Conservation (phyloP, 805 yeast genomes). For the Candida broadrunensis region DNA sequence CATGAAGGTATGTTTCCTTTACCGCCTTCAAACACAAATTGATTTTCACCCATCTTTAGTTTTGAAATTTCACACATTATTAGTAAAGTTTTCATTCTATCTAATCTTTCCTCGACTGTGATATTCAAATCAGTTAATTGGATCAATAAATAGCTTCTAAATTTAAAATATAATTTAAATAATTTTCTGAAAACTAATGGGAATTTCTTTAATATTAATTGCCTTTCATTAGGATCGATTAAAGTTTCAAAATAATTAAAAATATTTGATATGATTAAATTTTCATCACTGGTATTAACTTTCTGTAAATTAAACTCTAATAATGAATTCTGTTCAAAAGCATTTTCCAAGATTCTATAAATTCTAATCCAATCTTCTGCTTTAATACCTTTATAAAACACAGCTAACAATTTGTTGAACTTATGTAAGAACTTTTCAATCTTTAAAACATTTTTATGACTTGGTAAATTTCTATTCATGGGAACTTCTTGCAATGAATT, state of each 20-base stretch:
- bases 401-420: slow-evolving; percentile 59
- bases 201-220: slow-evolving; percentile 39
- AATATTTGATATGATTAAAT: slow-evolving; percentile 61
- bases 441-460: slow-evolving; percentile 41
- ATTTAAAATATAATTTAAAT: slow-evolving; percentile 62
- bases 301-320: slow-evolving; percentile 51
- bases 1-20: slow-evolving; percentile 64
- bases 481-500: slow-evolving; percentile 45
- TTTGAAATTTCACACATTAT: slow-evolving; percentile 63
- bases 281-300: slow-evolving; percentile 45
- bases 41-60: slow-evolving; percentile 58
- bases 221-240: slow-evolving; percentile 42
- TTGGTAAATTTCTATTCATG: slow-evolving; percentile 43
- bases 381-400: slow-evolving; percentile 54
- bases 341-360: slow-evolving; percentile 70
- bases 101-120: slow-evolving; percentile 56
- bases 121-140: slow-evolving; percentile 66
- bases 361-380: slow-evolving; percentile 76
- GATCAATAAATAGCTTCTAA: slow-evolving; percentile 59
- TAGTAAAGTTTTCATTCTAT: slow-evolving; percentile 66
- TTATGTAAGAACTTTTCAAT: slow-evolving; percentile 62
- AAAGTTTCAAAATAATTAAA: slow-evolving; percentile 68
- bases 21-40: slow-evolving; percentile 38
- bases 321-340: slow-evolving; percentile 57
- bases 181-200: slow-evolving; percentile 70